Percentiles rank a stretch among this genome's conserved stretches.
Evolutionary conservation across 2,329 filamentous ascomycete genomes (phyloP).

Genomic region (Ascochyta lentis): DNA sequence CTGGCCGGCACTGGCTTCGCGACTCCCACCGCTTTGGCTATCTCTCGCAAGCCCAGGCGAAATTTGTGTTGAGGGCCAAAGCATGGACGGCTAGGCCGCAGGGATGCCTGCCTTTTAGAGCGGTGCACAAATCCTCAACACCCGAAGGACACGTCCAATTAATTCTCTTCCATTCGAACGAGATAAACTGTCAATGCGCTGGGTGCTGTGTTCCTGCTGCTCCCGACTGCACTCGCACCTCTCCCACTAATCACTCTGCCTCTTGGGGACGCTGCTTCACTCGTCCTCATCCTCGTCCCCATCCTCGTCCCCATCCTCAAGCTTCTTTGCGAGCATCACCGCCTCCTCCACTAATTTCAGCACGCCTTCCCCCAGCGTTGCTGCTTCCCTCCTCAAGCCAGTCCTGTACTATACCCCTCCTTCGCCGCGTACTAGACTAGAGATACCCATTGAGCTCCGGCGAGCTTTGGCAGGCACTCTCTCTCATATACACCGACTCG

Average conservation of each 20-base stretch:
- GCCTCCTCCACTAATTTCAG: constrained; percentile 16
- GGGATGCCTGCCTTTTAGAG: constrained; percentile 43
- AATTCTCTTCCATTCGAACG: constrained; percentile 29
- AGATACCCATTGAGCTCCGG: constrained; percentile 37
- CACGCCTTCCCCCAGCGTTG: constrained; percentile 20
- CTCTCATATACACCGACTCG: constrained; percentile 5
- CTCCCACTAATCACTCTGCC: constrained; percentile 19
- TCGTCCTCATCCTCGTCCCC: constrained; percentile 22
- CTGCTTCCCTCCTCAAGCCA: constrained; percentile 22
- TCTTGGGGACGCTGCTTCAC: constrained; percentile 15
- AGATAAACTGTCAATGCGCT: constrained; percentile 46
- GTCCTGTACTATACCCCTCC: constrained; percentile 27
- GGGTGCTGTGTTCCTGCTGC: constrained; percentile 29
- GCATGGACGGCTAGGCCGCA: constrained; percentile 35
- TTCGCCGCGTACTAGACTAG: constrained; percentile 28
- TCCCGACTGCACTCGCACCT: constrained; percentile 24
- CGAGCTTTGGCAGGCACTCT: constrained; percentile 27
- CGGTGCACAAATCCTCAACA: constrained; percentile 44
- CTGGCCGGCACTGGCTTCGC: constrained; percentile 22
- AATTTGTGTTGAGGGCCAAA: constrained; percentile 40
- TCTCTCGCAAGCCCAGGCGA: constrained; percentile 33
- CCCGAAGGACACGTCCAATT: constrained; percentile 22
- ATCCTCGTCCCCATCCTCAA: constrained; percentile 1
- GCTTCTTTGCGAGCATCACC: constrained; percentile 8
- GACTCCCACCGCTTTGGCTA: constrained; percentile 25